A percentile compares a stretch with the other conserved stretches of the same genome.
Evolutionary conservation across 2,329 filamentous ascomycete species (phyloP).

Genomic region (Cladophialophora psammophila): DNA sequence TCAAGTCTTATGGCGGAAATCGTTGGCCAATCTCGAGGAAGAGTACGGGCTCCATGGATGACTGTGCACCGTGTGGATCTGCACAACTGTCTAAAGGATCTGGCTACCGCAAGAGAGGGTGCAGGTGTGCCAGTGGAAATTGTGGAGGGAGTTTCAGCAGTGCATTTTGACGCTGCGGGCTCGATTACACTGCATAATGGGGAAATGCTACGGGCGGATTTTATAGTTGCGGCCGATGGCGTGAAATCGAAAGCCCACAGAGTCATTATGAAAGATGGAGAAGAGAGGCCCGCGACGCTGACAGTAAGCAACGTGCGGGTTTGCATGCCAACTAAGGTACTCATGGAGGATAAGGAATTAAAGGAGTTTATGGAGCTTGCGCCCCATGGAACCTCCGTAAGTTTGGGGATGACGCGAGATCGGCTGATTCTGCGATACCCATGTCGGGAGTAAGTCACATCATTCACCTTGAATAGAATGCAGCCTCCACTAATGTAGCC

Average conservation of each 20-base stretch:
- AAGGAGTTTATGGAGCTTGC: constrained; percentile 2
- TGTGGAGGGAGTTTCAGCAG: not conserved
- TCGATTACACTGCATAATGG: not conserved
- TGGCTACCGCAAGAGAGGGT: not conserved
- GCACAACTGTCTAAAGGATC: not conserved
- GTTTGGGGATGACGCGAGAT: constrained; percentile 7
- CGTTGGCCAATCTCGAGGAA: not conserved
- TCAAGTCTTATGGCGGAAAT: not conserved
- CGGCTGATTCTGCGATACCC: constrained; percentile 22
- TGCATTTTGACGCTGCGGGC: constrained; percentile 4
- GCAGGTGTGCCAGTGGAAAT: constrained; percentile 5
- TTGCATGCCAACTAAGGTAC: not conserved
- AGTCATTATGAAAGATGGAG: not conserved
- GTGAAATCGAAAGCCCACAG: constrained; percentile 11
- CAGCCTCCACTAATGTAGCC: not conserved
- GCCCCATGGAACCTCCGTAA: not conserved
- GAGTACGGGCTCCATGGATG: not conserved
- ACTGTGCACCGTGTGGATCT: not conserved
- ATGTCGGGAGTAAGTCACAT: constrained; percentile 19
- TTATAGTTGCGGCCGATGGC: constrained; percentile 22
- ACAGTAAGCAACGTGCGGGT: constrained; percentile 2
- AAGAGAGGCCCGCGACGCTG: not conserved
- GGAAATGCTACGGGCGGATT: constrained; percentile 3
- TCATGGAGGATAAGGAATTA: not conserved
- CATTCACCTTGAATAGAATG: not conserved